Evolutionary conservation across 2,329 filamentous ascomycete genomes (phyloP), one percentile per base, ranked within the genome.

Genomic region (Aspergillus tamarii): DNA sequence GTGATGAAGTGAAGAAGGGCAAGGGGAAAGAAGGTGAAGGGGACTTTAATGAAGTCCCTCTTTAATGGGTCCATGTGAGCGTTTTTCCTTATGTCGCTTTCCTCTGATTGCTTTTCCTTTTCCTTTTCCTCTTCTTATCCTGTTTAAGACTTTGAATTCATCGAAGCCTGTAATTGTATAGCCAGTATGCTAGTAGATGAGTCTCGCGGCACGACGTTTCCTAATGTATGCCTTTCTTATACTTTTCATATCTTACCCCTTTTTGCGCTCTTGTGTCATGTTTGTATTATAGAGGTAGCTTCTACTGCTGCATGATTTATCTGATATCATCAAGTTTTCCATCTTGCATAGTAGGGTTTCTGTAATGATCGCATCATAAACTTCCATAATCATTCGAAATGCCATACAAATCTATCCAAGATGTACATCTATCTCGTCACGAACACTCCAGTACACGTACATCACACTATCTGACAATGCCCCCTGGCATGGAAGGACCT

Each of bases 1-100:
- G 43, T 53, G 60, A 66, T 61, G 64, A 62, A 34, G 64, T 48
- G n/a, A 61, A 64, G 3, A 75, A 76, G 64, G 62, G 63, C 39
- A 76, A 76, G 62, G 66, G 69, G 32, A 76, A 75, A 62, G 74
- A 76, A 64, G 67, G 71, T 16, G 74, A 77, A 50, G 66, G 72
- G 6, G 74, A 77, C 60, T 77, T 77, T 57, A 77, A 75, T 34
- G 74, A 77, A 67, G 73, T 77, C 19, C 73, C 75, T 36, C 70
- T 77, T 56, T 76, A 67, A 69, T 64, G 48, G 21, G 46, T 30
- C 52, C 32, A 55, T 26, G 53, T 36, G 45, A 39, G 66, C 62
- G 50, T 60, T 64, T 64, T 58, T 64, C 30, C 46, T 64, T 39
- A 58, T 62, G 58, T 67, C 66, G 53, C 60, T 43, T 61, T 62